Conservation (phyloP, 2,329 filamentous ascomycete genomes). For the Beauveria bassiana region DNA sequence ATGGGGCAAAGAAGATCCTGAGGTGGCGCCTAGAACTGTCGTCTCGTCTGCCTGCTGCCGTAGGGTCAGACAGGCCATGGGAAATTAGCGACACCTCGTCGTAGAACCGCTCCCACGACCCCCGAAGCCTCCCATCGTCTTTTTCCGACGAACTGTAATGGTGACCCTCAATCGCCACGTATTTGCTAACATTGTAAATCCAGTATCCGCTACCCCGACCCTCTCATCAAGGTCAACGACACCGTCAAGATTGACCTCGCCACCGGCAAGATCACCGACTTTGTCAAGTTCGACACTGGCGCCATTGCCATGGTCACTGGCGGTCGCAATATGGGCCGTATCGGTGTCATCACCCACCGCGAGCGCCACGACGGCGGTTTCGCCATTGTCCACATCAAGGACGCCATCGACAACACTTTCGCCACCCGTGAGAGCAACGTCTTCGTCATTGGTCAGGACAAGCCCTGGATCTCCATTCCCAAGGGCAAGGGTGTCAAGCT, state of each 20-base stretch:
- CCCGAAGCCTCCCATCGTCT: constrained; percentile 1
- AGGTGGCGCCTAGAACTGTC: not conserved
- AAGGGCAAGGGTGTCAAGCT: constrained; percentile 99
- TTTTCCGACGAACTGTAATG: constrained; percentile 20
- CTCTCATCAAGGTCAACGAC: constrained; percentile 98
- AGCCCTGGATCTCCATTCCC: constrained; percentile 98
- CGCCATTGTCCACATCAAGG: constrained; percentile 99
- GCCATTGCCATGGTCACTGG: constrained; percentile 97
- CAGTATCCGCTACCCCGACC: constrained; percentile 99
- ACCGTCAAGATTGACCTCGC: constrained; percentile 98
- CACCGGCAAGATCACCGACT: constrained; percentile 97
- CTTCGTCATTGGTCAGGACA: constrained; percentile 96
- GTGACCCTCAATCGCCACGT: constrained; percentile 15
- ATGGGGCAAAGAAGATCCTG: not conserved
- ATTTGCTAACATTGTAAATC: constrained; percentile 30
- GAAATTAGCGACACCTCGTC: not conserved
- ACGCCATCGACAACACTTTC: constrained; percentile 99
- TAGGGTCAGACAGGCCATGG: constrained; percentile 4
- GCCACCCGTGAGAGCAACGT: constrained; percentile 99
- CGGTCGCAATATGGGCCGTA: constrained; percentile 99
- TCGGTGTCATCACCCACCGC: constrained; percentile 99
- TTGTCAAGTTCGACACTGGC: constrained; percentile 98
- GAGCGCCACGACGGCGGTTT: constrained; percentile 99
- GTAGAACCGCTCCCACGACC: constrained; percentile 5
- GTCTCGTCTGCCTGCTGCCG: constrained; percentile 9